phyloP scores from a whole-genome alignment of 2,329 filamentous ascomycete genomes.

The Apiospora malaysiana region DNA sequence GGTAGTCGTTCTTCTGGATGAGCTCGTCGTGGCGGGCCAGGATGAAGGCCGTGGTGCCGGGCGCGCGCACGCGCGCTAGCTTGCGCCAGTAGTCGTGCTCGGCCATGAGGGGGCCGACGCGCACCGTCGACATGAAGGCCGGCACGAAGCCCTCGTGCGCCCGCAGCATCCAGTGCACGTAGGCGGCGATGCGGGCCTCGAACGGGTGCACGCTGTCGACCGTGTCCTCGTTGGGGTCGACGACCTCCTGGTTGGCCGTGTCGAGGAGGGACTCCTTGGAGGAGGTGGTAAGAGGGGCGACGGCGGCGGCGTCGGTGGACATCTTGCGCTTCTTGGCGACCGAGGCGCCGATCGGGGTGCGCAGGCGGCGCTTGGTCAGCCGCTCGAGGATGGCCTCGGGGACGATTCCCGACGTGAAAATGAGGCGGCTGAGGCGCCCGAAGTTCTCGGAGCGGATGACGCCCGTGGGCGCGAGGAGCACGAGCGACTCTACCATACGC shows the following conservation, averaged over 20 bases:
- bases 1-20: slow-evolving; percentile 57
- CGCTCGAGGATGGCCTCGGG: slow-evolving; percentile 57
- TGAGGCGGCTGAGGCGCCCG: slow-evolving; percentile 52
- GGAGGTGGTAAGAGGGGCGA: slow-evolving; percentile 25
- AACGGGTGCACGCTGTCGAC: slow-evolving; percentile 35
- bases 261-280: slow-evolving; percentile 41
- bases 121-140: slow-evolving; percentile 64
- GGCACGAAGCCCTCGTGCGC: slow-evolving; percentile 64
- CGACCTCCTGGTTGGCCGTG: slow-evolving; percentile 49
- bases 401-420: slow-evolving; percentile 61
- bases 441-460: slow-evolving; percentile 67
- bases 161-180: slow-evolving; percentile 64
- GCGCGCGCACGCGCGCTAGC: slow-evolving; percentile 46
- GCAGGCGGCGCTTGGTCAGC: slow-evolving; percentile 55
- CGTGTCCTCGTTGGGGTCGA: slow-evolving; percentile 34
- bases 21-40: slow-evolving; percentile 59
- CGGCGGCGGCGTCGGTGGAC: slow-evolving; percentile 28
- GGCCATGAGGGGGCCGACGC: slow-evolving; percentile 57
- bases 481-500: slow-evolving; percentile 68
- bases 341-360: slow-evolving; percentile 53
- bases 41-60: slow-evolving; percentile 56
- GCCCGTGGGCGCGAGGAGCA: slow-evolving; percentile 81
- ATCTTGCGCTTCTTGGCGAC: slow-evolving; percentile 36
- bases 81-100: slow-evolving; percentile 57
- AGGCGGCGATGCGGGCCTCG: slow-evolving; percentile 53